Percentiles rank a stretch among this genome's conserved stretches.
Evolutionary conservation across 2,329 filamentous ascomycete species (phyloP).

Genomic region (Penicillium glabrum): DNA sequence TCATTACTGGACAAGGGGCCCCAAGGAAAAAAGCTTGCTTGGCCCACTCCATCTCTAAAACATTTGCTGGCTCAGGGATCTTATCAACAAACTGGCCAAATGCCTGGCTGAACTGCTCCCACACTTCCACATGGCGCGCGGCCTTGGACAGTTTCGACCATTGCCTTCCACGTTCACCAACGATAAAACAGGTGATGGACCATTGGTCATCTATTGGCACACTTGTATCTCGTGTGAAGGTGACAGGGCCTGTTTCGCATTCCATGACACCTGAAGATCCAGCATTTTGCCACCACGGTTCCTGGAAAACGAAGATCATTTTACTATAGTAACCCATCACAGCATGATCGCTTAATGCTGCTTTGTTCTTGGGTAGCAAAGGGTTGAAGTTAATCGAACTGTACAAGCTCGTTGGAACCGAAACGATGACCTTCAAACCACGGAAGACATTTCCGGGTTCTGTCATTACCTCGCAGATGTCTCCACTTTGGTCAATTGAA

Average conservation of each 20-base stretch:
- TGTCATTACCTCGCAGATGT: slow-evolving; percentile 3
- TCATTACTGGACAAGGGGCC: slow-evolving; percentile 33
- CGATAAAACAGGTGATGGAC: slow-evolving; percentile 44
- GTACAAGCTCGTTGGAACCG: slow-evolving; percentile 52
- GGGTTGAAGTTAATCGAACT: slow-evolving; percentile 50
- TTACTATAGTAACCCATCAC: slow-evolving; percentile 40
- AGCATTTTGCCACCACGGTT: slow-evolving; percentile 40
- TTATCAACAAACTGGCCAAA: slow-evolving; percentile 24
- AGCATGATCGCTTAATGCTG: slow-evolving; percentile 27
- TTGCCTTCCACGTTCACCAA: slow-evolving; percentile 31
- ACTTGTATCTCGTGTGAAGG: slow-evolving; percentile 49
- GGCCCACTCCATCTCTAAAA: slow-evolving; percentile 35
- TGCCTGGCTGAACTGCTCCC: slow-evolving; percentile 32
- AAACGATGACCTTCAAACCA: slow-evolving; percentile 45
- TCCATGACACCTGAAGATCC: slow-evolving; percentile 50
- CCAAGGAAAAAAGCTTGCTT: slow-evolving; percentile 36
- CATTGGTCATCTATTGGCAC: slow-evolving; percentile 22
- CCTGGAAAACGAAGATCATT: slow-evolving; percentile 41
- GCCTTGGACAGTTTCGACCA: slow-evolving; percentile 25
- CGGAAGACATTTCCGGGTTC: slow-evolving; percentile 1
- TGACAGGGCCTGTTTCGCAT: slow-evolving; percentile 48
- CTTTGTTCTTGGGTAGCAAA: slow-evolving; percentile 30
- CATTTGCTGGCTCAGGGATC: neutral
- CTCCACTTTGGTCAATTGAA: neutral
- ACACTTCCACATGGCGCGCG: slow-evolving; percentile 24